Evolutionary conservation across 305 asterid species (phyloP).

Genomic region (Solanum hybrid): DNA sequence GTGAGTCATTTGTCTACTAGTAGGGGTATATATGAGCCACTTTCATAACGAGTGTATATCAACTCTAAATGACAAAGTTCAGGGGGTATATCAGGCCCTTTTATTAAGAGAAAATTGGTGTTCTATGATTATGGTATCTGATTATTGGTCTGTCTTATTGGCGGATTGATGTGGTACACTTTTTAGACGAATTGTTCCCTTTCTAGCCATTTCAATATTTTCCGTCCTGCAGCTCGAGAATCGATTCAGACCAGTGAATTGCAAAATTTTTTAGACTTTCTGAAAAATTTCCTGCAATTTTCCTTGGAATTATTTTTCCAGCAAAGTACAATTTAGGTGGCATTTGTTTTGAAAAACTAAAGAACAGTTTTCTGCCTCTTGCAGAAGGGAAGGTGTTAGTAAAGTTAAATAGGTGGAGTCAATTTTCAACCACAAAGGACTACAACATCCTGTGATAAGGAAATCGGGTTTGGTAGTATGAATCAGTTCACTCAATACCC

Average conservation of each 20-base stretch:
- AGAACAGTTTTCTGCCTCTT: background rate
- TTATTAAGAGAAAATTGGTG: background rate
- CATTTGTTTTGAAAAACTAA: background rate
- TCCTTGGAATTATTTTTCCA: background rate
- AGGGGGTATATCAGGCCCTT: background rate
- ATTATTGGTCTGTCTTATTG: background rate
- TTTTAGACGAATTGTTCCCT: background rate
- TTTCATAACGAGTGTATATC: background rate
- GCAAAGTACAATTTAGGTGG: background rate
- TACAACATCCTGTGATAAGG: background rate
- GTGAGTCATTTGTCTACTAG: background rate
- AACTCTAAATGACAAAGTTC: background rate
- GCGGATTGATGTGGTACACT: background rate
- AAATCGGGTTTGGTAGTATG: background rate
- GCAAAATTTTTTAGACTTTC: background rate
- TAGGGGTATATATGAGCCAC: background rate
- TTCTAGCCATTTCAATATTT: background rate
- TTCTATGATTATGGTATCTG: background rate
- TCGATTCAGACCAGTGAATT: background rate
- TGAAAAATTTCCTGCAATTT: background rate
- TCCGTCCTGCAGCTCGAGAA: background rate
- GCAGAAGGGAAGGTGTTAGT: background rate
- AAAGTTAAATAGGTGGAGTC: background rate
- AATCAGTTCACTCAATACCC: background rate
- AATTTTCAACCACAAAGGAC: background rate